Evolutionary conservation across 345 rosid genomes (phyloP).

Genomic region (Pistacia atlantica): DNA sequence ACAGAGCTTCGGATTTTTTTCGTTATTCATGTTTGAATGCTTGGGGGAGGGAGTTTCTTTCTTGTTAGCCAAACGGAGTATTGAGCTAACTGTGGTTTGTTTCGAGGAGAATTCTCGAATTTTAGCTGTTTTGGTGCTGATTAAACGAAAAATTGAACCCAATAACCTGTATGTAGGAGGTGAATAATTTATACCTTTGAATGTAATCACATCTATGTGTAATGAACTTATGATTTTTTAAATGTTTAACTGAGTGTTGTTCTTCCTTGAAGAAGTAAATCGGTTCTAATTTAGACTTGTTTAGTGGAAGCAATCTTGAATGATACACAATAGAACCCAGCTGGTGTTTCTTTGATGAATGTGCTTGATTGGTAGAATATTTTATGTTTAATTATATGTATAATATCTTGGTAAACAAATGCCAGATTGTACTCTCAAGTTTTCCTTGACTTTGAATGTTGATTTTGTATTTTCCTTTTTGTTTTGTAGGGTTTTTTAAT

Average conservation of each 20-base stretch:
- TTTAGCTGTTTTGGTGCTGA: background rate
- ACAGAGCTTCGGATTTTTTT: background rate
- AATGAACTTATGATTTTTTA: background rate
- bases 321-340: background rate
- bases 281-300: too few species aligned
- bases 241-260: background rate
- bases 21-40: background rate
- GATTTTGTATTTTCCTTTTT: background rate
- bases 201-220: background rate
- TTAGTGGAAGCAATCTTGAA: background rate
- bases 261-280: background rate
- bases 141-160: background rate
- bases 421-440: background rate
- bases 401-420: background rate
- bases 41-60: background rate
- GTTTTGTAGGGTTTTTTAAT: conserved; percentile 6
- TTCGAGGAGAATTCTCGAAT: background rate
- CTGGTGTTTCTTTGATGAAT: background rate
- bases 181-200: background rate
- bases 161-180: background rate
- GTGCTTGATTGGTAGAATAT: background rate
- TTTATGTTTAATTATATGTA: background rate
- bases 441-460: background rate
- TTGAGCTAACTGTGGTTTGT: background rate
- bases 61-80: background rate